phyloP scores from a whole-genome alignment of 2,329 filamentous ascomycete genomes.

The Mycosphaerella arachidis region DNA sequence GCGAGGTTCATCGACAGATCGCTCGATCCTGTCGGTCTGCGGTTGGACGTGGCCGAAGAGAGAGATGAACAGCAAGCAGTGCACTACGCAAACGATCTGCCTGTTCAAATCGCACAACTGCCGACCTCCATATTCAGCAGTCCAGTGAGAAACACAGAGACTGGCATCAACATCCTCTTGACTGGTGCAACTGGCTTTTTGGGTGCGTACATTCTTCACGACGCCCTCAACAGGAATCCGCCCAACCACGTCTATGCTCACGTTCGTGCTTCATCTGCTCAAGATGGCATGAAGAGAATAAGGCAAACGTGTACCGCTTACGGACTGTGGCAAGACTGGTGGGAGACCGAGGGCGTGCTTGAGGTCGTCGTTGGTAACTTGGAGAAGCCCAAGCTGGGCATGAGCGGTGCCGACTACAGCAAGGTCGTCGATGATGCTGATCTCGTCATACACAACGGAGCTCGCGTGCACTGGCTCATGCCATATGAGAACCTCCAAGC shows the following conservation, averaged over 20 bases:
- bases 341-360: slow-evolving; percentile 55
- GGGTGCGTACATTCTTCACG: slow-evolving; percentile 72
- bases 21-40: slow-evolving; percentile 46
- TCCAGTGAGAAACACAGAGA: slow-evolving; percentile 23
- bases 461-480: slow-evolving; percentile 72
- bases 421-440: slow-evolving; percentile 63
- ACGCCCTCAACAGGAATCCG: slow-evolving; percentile 59
- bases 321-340: slow-evolving; percentile 69
- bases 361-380: slow-evolving; percentile 70
- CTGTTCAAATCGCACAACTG: slow-evolving; percentile 49
- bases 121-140: slow-evolving; percentile 36
- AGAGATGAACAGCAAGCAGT: slow-evolving; percentile 49
- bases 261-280: slow-evolving; percentile 63
- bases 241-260: slow-evolving; percentile 65
- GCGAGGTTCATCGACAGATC: slow-evolving; percentile 50
- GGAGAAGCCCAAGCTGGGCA: slow-evolving; percentile 65
- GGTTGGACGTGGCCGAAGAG: slow-evolving; percentile 44
- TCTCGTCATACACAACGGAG: slow-evolving; percentile 72
- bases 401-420: slow-evolving; percentile 64
- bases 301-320: slow-evolving; percentile 67
- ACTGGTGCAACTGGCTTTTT: slow-evolving; percentile 90
- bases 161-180: slow-evolving; percentile 57
- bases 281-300: slow-evolving; percentile 61
- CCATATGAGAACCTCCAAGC: slow-evolving; percentile 67
- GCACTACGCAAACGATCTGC: slow-evolving; percentile 51